phyloP scores from a whole-genome alignment of 1,284 basidiomycete genomes.

The Cutaneotrichosporon cutaneum region DNA sequence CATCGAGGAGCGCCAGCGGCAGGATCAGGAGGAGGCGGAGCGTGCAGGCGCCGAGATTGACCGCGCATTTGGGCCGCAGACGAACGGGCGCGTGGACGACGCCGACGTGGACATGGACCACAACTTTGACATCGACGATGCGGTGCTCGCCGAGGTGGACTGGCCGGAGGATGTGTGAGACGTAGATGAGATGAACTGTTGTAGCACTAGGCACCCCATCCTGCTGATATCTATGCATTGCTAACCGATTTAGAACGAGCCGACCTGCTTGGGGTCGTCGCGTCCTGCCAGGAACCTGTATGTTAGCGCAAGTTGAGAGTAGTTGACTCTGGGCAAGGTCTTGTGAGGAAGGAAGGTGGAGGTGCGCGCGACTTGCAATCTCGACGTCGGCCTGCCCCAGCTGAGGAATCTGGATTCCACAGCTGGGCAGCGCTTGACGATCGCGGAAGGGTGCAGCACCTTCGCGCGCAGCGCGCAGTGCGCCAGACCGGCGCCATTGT shows the following conservation, averaged over 20 bases:
- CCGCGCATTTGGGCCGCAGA: constrained; percentile 26
- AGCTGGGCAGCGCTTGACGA: no score
- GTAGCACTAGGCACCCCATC: constrained; percentile 15
- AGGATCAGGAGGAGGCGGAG: constrained; percentile 44
- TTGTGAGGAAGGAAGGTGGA: neutral
- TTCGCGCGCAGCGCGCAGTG: no score
- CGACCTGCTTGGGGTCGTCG: constrained; percentile 50
- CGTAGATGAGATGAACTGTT: constrained; percentile 11
- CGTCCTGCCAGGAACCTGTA: constrained; percentile 46
- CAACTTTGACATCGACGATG: constrained; percentile 40
- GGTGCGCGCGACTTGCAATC: no score
- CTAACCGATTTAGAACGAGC: constrained; percentile 34
- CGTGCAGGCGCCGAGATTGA: constrained; percentile 29
- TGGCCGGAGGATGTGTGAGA: constrained; percentile 28
- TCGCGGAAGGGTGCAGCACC: no score
- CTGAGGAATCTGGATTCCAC: no score
- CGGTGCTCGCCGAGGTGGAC: constrained; percentile 38
- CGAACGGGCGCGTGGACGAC: constrained; percentile 15
- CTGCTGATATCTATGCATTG: constrained; percentile 21
- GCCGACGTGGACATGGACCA: constrained; percentile 31
- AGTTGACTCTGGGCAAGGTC: neutral
- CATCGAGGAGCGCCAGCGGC: constrained; percentile 47
- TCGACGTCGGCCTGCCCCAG: no score
- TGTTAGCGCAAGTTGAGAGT: neutral
- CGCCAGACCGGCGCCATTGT: no score